Conservation (phyloP, 352 stramenopile species). For the Aphanomyces cochlioides region DNA sequence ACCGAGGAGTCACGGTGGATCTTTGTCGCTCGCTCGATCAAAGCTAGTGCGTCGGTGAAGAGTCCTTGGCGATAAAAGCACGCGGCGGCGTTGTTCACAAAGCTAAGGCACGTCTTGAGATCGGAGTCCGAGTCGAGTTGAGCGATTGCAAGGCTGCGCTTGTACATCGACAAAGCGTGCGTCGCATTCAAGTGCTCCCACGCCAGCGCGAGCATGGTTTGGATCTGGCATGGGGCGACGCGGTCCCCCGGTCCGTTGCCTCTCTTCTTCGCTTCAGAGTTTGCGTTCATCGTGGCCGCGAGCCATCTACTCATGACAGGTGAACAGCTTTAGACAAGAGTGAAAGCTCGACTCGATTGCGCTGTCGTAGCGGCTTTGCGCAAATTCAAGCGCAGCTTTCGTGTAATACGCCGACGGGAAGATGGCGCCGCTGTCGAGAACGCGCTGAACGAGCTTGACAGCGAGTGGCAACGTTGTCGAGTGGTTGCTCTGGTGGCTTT, state of each 20-base stretch:
- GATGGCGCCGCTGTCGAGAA: background rate
- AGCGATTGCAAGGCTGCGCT: background rate
- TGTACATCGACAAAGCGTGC: constrained; percentile 1
- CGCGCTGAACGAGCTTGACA: background rate
- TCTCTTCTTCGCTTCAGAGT: background rate
- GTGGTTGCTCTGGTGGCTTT: background rate
- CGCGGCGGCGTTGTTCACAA: constrained; percentile 15
- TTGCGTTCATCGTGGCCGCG: background rate
- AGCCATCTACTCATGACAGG: background rate
- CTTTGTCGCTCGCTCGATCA: background rate
- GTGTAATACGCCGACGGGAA: background rate
- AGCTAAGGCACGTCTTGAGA: background rate
- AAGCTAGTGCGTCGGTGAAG: background rate
- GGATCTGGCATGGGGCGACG: background rate
- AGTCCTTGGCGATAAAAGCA: background rate
- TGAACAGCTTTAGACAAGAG: background rate
- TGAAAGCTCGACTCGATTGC: background rate
- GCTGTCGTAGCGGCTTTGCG: background rate
- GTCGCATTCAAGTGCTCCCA: background rate
- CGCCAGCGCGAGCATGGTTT: constrained; percentile 13
- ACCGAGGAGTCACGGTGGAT: background rate
- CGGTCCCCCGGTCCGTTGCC: constrained; percentile 1
- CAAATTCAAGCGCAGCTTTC: background rate
- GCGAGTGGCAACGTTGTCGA: background rate
- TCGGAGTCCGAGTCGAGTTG: background rate